Conservation (phyloP, 768 basidiomycete species). For the Trametes elegans region DNA sequence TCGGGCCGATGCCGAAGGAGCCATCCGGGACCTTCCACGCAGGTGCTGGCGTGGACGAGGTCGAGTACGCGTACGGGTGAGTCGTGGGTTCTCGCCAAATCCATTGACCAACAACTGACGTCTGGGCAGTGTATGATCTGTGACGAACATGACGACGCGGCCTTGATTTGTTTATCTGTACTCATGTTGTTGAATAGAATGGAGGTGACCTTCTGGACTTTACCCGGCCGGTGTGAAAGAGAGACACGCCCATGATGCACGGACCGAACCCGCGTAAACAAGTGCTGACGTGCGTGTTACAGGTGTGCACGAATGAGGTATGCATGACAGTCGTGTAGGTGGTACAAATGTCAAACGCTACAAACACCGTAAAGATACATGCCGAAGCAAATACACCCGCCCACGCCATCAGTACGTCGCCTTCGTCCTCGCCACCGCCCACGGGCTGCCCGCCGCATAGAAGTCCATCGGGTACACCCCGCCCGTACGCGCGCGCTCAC, state of each 20-base stretch:
- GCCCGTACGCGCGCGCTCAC: constrained; percentile 25
- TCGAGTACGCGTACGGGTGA: constrained; percentile 85
- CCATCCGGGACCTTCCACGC: constrained; percentile 69
- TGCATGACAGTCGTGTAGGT: background rate
- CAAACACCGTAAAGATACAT: background rate
- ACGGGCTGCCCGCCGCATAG: constrained; percentile 77
- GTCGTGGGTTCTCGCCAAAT: constrained; percentile 28
- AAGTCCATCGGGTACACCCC: constrained; percentile 95
- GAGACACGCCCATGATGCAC: background rate
- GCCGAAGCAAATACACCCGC: background rate
- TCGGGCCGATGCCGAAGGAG: constrained; percentile 77
- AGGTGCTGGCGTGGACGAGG: constrained; percentile 85
- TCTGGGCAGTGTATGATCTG: background rate
- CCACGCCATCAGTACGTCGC: constrained; percentile 38
- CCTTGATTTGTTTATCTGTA: too few relatives aligned
- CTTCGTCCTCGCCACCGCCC: constrained; percentile 65
- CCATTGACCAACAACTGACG: background rate
- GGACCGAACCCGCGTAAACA: too few relatives aligned
- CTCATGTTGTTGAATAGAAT: background rate
- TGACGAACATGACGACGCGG: too few relatives aligned
- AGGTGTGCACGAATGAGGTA: background rate
- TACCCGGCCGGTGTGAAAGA: background rate
- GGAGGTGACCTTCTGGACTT: too few relatives aligned
- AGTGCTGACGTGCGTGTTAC: background rate
- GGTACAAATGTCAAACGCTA: background rate